Base-by-base conservation (phyloP, 768 basidiomycete genomes). In the Mycena maculata region DNA sequence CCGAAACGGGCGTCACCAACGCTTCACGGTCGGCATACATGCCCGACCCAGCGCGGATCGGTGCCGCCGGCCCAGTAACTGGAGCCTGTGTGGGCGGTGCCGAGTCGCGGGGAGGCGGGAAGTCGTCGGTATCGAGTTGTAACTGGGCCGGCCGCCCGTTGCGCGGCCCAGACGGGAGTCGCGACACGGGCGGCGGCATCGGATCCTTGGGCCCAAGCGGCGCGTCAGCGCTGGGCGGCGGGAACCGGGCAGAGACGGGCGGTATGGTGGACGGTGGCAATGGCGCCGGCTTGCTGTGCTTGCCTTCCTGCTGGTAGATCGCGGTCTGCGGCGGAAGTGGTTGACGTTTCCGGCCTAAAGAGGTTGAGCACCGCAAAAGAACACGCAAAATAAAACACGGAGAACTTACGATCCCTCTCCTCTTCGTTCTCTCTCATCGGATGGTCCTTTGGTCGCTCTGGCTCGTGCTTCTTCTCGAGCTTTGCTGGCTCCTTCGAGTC, bases 21-120 rank as follows among this genome's bases (percentile, higher is more conserved):
- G 59, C 68, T 25, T 69, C 68, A 10, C 61, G 42, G 33, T 70
- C 69, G 0, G 60, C 65, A 23, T 70, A 63, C 69, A 70, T 66
- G 22, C 65, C 65, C 13, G 69, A 67, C 27, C 65, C 69, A 56
- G 65, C 53, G 27, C 65, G 65, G 20, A 59, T 60, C 0, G 62
- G 50, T 7, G 48, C 60, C 5, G 66, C 39, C 15, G 57, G 56
- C 22, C 66, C 66, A 38, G 2, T 23, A 49, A 20, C 53, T 28
- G 1, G 49, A n/a, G 25, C 39, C 33, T 61, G 60, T 22, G 54
- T 42, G 6, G 50, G 23, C 25, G 65, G 52, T 38, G 25, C 48
- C 45, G 28, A 22, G 31, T 66, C 58, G 33, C 58, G 55, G 18
- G 10, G 55, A 11, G 42, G 30, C 1, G 52, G 41, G 22, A 22